Conservation (phyloP, 1,284 basidiomycete genomes). For the Apiotrichum laibachii region DNA sequence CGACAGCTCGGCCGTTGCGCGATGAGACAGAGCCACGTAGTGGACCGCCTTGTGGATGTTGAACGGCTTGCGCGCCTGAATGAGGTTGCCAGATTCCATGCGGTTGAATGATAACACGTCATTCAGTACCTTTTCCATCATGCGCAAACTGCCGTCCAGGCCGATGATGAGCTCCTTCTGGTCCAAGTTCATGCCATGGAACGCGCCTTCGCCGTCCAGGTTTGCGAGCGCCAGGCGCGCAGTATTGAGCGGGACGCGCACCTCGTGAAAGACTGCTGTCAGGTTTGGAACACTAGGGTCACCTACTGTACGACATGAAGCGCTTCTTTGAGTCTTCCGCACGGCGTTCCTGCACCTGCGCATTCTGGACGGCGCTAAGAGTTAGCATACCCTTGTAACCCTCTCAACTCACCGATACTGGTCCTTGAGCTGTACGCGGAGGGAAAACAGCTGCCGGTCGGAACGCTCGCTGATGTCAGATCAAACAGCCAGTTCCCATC, state of each 20-base stretch:
- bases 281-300: slow-evolving; percentile 3
- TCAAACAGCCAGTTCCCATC: background rate
- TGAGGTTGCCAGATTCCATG: slow-evolving; percentile 51
- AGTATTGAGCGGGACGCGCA: slow-evolving; percentile 87
- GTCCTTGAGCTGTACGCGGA: slow-evolving; percentile 70
- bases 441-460: slow-evolving; percentile 61
- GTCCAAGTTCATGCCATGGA: slow-evolving; percentile 35
- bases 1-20: slow-evolving; percentile 69
- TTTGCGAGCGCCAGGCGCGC: slow-evolving; percentile 85
- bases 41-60: slow-evolving; percentile 78
- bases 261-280: slow-evolving; percentile 55
- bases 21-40: slow-evolving; percentile 72
- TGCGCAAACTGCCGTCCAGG: slow-evolving; percentile 74
- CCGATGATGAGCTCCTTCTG: slow-evolving; percentile 48
- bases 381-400: background rate
- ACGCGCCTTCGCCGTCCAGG: slow-evolving; percentile 63
- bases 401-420: slow-evolving; percentile 50
- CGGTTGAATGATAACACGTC: slow-evolving; percentile 64
- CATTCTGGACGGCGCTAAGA: slow-evolving; percentile 68
- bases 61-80: slow-evolving; percentile 61
- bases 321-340: slow-evolving; percentile 73
- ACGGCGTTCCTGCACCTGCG: slow-evolving; percentile 76
- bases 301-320: slow-evolving; percentile 73
- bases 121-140: slow-evolving; percentile 73
- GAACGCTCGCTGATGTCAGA: slow-evolving; percentile 48